Evolutionary conservation across 2,329 filamentous ascomycete genomes (phyloP).

Genomic region (Hypoxylon sp.): DNA sequence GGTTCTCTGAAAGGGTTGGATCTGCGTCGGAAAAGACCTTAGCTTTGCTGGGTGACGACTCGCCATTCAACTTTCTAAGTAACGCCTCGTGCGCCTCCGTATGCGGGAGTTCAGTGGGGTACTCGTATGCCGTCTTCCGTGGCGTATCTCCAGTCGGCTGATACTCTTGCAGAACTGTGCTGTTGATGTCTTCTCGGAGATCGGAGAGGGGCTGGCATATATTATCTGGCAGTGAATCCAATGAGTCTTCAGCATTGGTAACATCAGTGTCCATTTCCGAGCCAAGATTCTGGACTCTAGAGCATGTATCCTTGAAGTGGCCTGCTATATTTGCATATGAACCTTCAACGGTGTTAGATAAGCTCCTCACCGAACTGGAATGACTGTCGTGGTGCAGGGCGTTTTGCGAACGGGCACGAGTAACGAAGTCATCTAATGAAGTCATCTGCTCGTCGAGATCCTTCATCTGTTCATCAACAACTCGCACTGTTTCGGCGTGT

Average conservation of each 20-base stretch:
- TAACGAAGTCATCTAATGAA: constrained; percentile 90
- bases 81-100: constrained; percentile 68
- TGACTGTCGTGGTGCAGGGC: constrained; percentile 80
- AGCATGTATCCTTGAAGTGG: constrained; percentile 77
- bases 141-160: constrained; percentile 88
- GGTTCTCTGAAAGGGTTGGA: constrained; percentile 44
- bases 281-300: constrained; percentile 76
- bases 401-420: constrained; percentile 84
- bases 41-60: constrained; percentile 54
- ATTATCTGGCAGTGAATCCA: constrained; percentile 70
- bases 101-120: constrained; percentile 81
- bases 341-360: constrained; percentile 77
- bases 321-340: constrained; percentile 79
- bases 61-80: constrained; percentile 58
- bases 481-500: constrained; percentile 88
- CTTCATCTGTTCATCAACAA: constrained; percentile 88
- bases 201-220: constrained; percentile 77
- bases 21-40: constrained; percentile 60
- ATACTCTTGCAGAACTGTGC: constrained; percentile 81
- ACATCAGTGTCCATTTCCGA: constrained; percentile 75
- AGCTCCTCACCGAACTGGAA: constrained; percentile 70
- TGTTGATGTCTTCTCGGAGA: constrained; percentile 77
- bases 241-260: constrained; percentile 67
- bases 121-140: constrained; percentile 83
- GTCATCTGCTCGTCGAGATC: constrained; percentile 91